Evolutionary conservation across 805 yeast genomes (phyloP), one percentile per base, ranked within the genome.

Genomic region (Candida argentea): DNA sequence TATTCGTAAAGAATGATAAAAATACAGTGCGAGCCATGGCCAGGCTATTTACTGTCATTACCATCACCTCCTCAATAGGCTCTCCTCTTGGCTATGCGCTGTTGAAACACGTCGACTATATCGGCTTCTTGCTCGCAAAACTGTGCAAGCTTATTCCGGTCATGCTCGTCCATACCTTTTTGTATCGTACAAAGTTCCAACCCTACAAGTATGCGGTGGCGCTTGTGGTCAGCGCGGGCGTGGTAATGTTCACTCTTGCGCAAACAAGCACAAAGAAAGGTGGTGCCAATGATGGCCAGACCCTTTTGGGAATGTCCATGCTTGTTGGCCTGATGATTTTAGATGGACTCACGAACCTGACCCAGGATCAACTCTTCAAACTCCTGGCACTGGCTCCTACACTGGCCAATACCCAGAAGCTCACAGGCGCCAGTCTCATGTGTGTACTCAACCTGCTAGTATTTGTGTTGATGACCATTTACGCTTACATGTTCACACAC

Each of bases 121-220:
- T 91, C 44, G 80, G 93, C 0, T 79, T 73, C 42, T 67, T 89
- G 37, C 65, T 91, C 35, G 94, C 95, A 12, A 91, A 91, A 48
- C 79, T 94, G 30, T 89, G 97, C 50, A 91, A 91, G 45, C 65
- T 91, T 51, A 73, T 91, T 14, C 99, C 99, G 0, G 94, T 89
- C n/a, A 76, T 91, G 79, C 48, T 82, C 19, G 81, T 91, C 3
- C 95, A 86, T 44, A 57, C 77, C 32, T 40, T 74, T 10, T 42
- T 83, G 8, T 89, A 86, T 55, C 65, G 79, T 24, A 72, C 81
- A 4, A 57, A 54, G 29, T 89, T 84, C 50, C 86, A 95, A 0
- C 30, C 52, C 2, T 74, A 77, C 55, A 91, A 91, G 53, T 82
- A 82, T 47, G 34, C 70, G 10, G 93, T 89, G 12, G 95, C 94